A percentile compares a stretch with the other conserved stretches of the same genome.
phyloP scores from a whole-genome alignment of 2,329 filamentous ascomycete genomes.

The Stromatinia cepivora region DNA sequence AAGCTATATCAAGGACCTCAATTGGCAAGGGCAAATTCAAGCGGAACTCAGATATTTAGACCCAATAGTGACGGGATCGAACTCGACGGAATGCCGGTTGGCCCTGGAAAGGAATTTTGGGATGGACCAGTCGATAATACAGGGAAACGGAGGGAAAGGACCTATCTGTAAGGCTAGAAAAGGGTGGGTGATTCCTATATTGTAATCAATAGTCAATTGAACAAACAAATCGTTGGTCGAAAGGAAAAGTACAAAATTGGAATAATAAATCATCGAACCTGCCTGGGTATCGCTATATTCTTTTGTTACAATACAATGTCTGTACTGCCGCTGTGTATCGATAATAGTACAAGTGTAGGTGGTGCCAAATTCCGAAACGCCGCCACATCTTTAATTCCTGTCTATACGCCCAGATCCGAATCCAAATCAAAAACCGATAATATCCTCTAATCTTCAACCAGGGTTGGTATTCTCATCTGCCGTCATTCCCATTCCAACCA shows the following conservation, averaged over 20 bases:
- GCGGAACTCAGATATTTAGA: slow-evolving; percentile 39
- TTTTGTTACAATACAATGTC: slow-evolving; percentile 27
- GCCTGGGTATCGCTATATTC: slow-evolving; percentile 30
- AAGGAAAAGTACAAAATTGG: slow-evolving; percentile 22
- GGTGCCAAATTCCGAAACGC: slow-evolving; percentile 12
- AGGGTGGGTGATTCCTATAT: not conserved
- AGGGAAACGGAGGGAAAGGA: slow-evolving; percentile 33
- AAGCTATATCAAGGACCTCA: slow-evolving; percentile 9
- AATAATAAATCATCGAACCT: slow-evolving; percentile 26
- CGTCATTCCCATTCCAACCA: slow-evolving; percentile 54
- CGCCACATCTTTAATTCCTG: slow-evolving; percentile 20
- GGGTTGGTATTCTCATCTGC: slow-evolving; percentile 34
- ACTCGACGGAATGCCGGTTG: slow-evolving; percentile 36
- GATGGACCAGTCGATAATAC: slow-evolving; percentile 20
- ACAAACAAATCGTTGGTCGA: not conserved
- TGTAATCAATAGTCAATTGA: slow-evolving; percentile 8
- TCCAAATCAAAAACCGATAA: slow-evolving; percentile 8
- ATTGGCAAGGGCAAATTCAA: slow-evolving; percentile 35
- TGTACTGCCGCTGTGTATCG: slow-evolving; percentile 1
- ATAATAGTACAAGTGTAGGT: slow-evolving; percentile 15
- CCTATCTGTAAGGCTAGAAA: slow-evolving; percentile 32
- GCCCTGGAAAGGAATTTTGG: slow-evolving; percentile 34
- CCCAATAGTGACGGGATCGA: slow-evolving; percentile 36
- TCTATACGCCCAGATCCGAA: slow-evolving; percentile 27
- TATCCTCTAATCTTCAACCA: slow-evolving; percentile 21